Conservation (phyloP, 768 basidiomycete genomes). For the Kwoniella botswanensis region DNA sequence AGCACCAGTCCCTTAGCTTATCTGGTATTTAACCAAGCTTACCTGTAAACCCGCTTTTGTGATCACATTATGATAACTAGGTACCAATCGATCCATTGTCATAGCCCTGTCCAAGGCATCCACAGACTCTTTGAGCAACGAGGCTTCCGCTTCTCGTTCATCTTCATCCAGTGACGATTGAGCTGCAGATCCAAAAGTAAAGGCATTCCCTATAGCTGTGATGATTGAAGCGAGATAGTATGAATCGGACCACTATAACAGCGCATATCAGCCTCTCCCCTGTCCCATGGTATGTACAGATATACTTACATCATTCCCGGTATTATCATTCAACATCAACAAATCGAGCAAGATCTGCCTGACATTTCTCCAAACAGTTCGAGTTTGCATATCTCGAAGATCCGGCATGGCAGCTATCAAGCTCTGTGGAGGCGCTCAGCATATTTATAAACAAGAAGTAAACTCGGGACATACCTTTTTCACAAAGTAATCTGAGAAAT, state of each 20-base stretch:
- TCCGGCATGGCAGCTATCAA: conserved; percentile 82
- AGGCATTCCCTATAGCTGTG: conserved; percentile 76
- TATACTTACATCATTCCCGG: conserved; percentile 75
- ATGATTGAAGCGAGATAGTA: conserved; percentile 88
- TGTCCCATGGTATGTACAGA: background rate
- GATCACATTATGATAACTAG: conserved; percentile 90
- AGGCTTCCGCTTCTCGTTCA: conserved; percentile 21
- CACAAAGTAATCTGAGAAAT: conserved; percentile 90
- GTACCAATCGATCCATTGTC: conserved; percentile 92
- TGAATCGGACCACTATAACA: conserved; percentile 79
- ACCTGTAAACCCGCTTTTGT: conserved; percentile 91
- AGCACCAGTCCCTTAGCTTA: background rate
- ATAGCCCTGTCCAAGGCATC: conserved; percentile 88
- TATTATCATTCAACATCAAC: conserved; percentile 94
- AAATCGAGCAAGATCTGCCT: conserved; percentile 88
- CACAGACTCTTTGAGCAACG: conserved; percentile 72
- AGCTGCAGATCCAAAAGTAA: conserved; percentile 63
- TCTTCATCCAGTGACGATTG: conserved; percentile 11
- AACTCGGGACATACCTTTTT: conserved; percentile 69
- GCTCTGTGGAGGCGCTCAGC: conserved; percentile 59
- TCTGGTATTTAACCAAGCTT: conserved; percentile 41
- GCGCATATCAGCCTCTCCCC: background rate
- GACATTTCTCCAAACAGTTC: conserved; percentile 83
- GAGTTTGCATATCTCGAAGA: conserved; percentile 72
- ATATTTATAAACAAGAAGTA: conserved; percentile 51